These are phyloP conservation scores for Pythium aristosporum DNA, from an alignment of 352 stramenopile species.

Conservation along the genomic window DNA sequence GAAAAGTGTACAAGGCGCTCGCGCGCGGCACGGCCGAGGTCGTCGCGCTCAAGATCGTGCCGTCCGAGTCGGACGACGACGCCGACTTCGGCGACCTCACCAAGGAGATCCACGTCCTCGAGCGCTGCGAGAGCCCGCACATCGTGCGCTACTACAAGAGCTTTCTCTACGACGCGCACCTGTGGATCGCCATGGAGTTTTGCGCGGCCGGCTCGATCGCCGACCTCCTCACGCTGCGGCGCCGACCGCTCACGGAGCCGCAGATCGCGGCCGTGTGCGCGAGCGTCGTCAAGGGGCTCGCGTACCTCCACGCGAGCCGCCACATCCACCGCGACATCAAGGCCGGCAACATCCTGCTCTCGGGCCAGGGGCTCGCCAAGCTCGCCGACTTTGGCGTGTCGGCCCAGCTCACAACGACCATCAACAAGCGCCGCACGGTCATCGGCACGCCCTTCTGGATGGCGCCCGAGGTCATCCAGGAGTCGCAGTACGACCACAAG, in stretches of 20 bases:
- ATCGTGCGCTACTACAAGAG: constrained; percentile 87
- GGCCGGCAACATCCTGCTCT: constrained; percentile 79
- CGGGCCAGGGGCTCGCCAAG: constrained; percentile 79
- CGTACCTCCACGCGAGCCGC: constrained; percentile 79
- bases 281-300: constrained; percentile 73
- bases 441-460: constrained; percentile 92
- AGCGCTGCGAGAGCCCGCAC: constrained; percentile 75
- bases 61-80: constrained; percentile 79
- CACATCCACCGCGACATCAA: constrained; percentile 89
- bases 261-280: constrained; percentile 75
- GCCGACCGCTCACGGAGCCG: constrained; percentile 32
- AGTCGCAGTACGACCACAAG: constrained; percentile 84
- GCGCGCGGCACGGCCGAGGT: constrained; percentile 55
- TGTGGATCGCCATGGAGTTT: constrained; percentile 95
- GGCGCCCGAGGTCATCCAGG: constrained; percentile 89
- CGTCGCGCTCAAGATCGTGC: constrained; percentile 85
- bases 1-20: constrained; percentile 83
- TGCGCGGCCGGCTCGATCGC: constrained; percentile 90
- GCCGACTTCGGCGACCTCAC: constrained; percentile 59
- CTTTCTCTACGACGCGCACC: constrained; percentile 69
- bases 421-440: constrained; percentile 89
- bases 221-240: constrained; percentile 79
- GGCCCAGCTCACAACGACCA: constrained; percentile 85
- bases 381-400: constrained; percentile 91
- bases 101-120: constrained; percentile 86